These are phyloP conservation scores for Ceratocystis alfenasii DNA, from an alignment of 2,329 filamentous ascomycete species.

Conservation along the genomic window DNA sequence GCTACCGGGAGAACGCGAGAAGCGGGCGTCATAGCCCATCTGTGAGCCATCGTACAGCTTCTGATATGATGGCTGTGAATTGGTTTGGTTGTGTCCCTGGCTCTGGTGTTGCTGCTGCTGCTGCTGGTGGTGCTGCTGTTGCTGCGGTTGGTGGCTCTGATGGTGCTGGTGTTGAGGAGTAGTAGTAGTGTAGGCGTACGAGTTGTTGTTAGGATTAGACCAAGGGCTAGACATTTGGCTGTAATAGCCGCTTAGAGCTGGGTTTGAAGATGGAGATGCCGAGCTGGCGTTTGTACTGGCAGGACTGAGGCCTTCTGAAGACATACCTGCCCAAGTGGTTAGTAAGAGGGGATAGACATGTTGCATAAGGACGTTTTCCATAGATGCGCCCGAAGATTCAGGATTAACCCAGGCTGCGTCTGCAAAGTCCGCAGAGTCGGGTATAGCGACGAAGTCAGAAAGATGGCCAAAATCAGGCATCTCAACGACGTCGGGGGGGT, in stretches of 20 bases:
- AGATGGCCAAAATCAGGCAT: no score
- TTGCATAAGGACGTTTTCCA: neutral
- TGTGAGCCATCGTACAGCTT: conserved; percentile 18
- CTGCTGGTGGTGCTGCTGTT: conserved; percentile 29
- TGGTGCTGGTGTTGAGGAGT: conserved; percentile 30
- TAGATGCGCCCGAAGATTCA: neutral
- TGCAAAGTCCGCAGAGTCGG: neutral
- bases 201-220: conserved; percentile 39
- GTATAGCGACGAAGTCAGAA: no score
- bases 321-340: conserved; percentile 31
- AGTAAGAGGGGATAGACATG: conserved; percentile 13
- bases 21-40: conserved; percentile 16
- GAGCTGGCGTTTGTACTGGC: conserved; percentile 46
- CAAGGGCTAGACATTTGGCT: conserved; percentile 45
- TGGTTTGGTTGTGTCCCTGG: conserved; percentile 24
- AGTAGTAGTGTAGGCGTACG: conserved; percentile 41
- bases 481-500: no score
- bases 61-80: conserved; percentile 24
- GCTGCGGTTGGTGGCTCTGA: conserved; percentile 10
- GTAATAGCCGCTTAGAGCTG: conserved; percentile 35
- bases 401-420: neutral
- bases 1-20: conserved; percentile 35
- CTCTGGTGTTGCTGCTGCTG: conserved; percentile 32
- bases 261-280: conserved; percentile 43
- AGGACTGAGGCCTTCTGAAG: conserved; percentile 50